Percentiles rank a stretch among this genome's conserved stretches.
Evolutionary conservation across 2,329 filamentous ascomycete genomes (phyloP).

Genomic region (Salinomyces thailandicus): DNA sequence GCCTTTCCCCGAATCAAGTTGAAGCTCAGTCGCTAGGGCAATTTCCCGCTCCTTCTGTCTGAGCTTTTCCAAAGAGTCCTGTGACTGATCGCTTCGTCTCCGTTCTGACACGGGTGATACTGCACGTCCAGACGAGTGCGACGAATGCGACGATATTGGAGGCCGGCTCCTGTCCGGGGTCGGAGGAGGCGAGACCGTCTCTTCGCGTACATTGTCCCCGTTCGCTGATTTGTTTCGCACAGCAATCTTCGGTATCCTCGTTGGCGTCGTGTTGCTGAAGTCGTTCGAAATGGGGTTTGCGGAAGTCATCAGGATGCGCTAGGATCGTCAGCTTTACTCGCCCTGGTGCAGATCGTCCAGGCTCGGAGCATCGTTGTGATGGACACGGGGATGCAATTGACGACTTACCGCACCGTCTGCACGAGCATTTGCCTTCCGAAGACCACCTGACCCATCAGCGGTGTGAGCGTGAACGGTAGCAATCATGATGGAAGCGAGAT

Average conservation of each 20-base stretch:
- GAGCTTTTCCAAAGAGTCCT: not conserved
- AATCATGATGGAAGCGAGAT: not conserved
- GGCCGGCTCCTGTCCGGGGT: conserved; percentile 3
- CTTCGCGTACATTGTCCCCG: conserved; percentile 1
- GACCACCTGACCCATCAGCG: not conserved
- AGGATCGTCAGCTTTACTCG: not conserved
- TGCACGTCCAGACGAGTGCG: conserved; percentile 2
- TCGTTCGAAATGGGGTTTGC: conserved; percentile 1
- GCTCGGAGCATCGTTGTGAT: not conserved
- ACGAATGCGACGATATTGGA: conserved; percentile 1
- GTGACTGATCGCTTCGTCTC: conserved; percentile 6
- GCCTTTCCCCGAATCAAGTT: conserved; percentile 1
- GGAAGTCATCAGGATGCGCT: conserved; percentile 4
- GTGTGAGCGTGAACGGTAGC: not conserved
- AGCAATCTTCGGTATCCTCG: conserved; percentile 17
- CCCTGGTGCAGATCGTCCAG: not conserved
- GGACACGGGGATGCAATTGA: not conserved
- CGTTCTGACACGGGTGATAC: not conserved
- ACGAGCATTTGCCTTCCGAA: not conserved
- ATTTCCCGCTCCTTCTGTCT: not conserved
- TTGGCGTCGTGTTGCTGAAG: conserved; percentile 2
- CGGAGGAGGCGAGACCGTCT: conserved; percentile 2
- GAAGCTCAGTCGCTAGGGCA: not conserved
- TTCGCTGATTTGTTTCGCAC: conserved; percentile 8
- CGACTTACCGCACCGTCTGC: conserved; percentile 1